Percentiles rank a stretch among this genome's conserved stretches.
phyloP scores from a whole-genome alignment of 441 rosid genomes.

The Aquilaria agallochum region DNA sequence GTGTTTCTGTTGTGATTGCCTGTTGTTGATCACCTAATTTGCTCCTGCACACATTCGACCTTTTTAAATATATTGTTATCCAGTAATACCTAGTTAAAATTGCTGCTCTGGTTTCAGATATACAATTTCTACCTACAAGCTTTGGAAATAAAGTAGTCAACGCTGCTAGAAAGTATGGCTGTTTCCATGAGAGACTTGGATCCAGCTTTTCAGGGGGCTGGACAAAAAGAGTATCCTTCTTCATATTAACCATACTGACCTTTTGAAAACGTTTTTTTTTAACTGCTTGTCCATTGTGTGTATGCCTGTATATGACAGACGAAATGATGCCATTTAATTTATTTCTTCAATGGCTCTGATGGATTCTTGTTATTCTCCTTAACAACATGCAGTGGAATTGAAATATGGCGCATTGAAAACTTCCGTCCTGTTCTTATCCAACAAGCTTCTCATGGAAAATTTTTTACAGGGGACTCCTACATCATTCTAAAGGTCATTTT shows the following conservation, averaged over 20 bases:
- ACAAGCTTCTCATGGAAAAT: constrained; percentile 70
- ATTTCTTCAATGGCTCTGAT: neutral
- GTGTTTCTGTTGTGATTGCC: too few species aligned
- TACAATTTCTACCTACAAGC: constrained; percentile 15
- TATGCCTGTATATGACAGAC: neutral
- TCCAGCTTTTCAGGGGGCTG: constrained; percentile 94
- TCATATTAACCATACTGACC: constrained; percentile 7
- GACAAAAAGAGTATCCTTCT: constrained; percentile 93
- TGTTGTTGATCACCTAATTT: too few species aligned
- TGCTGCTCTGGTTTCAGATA: too few species aligned
- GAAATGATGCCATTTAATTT: neutral
- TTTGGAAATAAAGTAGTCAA: constrained; percentile 27
- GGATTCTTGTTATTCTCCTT: constrained; percentile 36
- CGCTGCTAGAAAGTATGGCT: constrained; percentile 50
- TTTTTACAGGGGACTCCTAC: constrained; percentile 91
- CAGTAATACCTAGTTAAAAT: too few species aligned
- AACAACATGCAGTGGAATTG: constrained; percentile 65
- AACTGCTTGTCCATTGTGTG: neutral
- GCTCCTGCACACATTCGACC: too few species aligned
- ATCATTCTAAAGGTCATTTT: constrained; percentile 66
- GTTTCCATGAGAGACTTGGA: constrained; percentile 95
- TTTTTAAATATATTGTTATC: too few species aligned
- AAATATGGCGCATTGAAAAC: constrained; percentile 92
- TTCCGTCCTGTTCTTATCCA: constrained; percentile 65
- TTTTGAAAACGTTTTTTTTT: neutral